Evolutionary conservation across 176 grass and related monocot genomes (phyloP), one percentile per base, ranked within the genome.

Genomic region (Oryza coarctata): DNA sequence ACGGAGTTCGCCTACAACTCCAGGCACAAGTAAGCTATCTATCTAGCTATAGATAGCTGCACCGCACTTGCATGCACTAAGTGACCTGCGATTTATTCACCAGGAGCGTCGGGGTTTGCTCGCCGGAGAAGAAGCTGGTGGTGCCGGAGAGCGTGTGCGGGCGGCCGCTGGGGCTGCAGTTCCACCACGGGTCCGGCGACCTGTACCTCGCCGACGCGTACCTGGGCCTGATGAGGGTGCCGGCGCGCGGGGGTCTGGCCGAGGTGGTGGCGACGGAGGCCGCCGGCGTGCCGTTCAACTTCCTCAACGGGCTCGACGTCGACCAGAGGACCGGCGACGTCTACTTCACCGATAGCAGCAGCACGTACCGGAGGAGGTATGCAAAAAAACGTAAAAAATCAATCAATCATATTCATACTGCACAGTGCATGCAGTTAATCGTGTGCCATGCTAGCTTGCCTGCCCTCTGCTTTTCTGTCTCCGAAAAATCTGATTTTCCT

Each of bases 291-390:
- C 88, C 90, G 2, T 98, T 98, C 75, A 87, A 83, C 62, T 94
- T 98, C 70, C 86, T 91, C 23, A 98, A 98, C 63, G 92, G 95
- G 22, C 58, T 98, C 17, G 95, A 98, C 64, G 90, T 98, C 32
- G 90, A 98, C 65, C 92, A 94, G 83, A 71, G 77, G 8, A 98
- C 90, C 14, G 95, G 92, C 45, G 72, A 85, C 20, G 90, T 98
- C n/a, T 98, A 98, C 80, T 98, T 98, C 73, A 93, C 88, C 2
- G 92, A 98, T 28, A 98, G 95, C 74, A 98, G 95, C 90, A 91
- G 12, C 61, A 67, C 70, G 18, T 87, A 36, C 31, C 68, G 64
- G n/a, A 93, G 95, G 58, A 90, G 86, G 95, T 98, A 87, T 9
- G 0, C 50, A 22, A 55, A 41, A 11, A 49, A 49, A 49, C 45